phyloP scores from a whole-genome alignment of 441 rosid genomes.

The Adansonia rubrostipa region DNA sequence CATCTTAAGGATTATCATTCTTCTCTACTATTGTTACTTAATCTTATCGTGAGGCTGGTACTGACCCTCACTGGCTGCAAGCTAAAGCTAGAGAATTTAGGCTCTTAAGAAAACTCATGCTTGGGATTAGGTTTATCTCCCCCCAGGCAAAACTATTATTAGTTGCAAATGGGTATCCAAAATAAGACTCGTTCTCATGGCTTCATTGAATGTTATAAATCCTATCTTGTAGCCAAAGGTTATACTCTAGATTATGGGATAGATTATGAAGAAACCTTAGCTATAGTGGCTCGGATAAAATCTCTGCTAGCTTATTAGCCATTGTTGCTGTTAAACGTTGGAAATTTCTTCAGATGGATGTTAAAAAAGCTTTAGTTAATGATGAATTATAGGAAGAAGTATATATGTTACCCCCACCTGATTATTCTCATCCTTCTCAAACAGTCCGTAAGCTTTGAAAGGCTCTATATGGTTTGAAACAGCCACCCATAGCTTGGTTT shows the following conservation, averaged over 20 bases:
- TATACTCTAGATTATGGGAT: neutral
- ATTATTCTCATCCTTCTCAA: no score
- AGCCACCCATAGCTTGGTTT: no score
- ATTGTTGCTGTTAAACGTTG: neutral
- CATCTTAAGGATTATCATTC: no score
- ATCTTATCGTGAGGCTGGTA: neutral
- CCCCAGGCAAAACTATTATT: neutral
- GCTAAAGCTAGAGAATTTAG: neutral
- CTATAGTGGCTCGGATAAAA: neutral
- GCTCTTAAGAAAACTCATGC: neutral
- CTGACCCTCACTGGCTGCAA: neutral
- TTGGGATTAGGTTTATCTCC: neutral
- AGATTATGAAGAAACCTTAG: neutral
- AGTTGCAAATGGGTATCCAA: neutral
- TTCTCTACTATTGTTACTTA: no score
- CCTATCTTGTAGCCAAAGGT: neutral
- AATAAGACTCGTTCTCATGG: neutral
- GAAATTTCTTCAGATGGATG: neutral
- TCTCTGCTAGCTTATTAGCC: neutral
- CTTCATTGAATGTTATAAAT: neutral
- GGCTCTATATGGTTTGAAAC: neutral
- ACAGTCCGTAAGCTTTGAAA: no score
- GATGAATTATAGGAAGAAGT: no score
- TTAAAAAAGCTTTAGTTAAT: no score
- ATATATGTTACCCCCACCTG: no score